Base-by-base conservation (phyloP, 257 asterid genomes). In the Cinchona pubescens region DNA sequence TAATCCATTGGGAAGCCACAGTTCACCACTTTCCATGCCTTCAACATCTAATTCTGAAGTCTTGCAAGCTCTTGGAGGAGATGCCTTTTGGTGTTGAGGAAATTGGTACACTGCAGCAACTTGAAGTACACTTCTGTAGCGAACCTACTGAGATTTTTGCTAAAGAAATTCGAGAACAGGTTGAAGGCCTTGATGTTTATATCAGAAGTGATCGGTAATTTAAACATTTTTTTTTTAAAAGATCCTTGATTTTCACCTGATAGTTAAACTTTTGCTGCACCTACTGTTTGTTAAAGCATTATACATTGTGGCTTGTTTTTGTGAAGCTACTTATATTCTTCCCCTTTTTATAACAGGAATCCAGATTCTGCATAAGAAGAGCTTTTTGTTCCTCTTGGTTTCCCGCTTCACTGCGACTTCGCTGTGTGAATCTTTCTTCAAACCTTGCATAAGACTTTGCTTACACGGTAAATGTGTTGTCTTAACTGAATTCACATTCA, bases 121-220 rank as follows among this genome's bases (percentile, higher is more conserved):
- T 75, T n/a, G 79, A 75, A 59, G 16, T 75, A 13, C 74, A 66
- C 49, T 15, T 66, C 37, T 75, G 79, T 34, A 75, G 68, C 14
- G 29, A 53, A 29, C 14, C 67, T 38, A 19, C 71, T 53, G 73
- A 75, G 67, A 37, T 38, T 38, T 60, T 64, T 66, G 79, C 74
- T 4, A 46, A 38, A 25, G 42, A 67, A 15, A n/a, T 75, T 75
- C 48, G 65, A 37, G 67, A 34, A 13, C 55, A 49, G 23, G 15
- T 59, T 65, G 79, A 75, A 21, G 79, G 45, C 19, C 27, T 75
- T 66, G 74, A 53, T 38, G 73, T 75, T 12, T 23, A 37, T 21
- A 66, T 75, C 63, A 38, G 25, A 15, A 53, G 59, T 40, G 59
- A 53, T 27, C 15, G 7, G 64, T 71, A 34, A 49, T 46, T 14